Percentiles rank a stretch among this genome's conserved stretches.
Conservation (phyloP, 2,329 filamentous ascomycete genomes). For the Xylaria sp. region DNA sequence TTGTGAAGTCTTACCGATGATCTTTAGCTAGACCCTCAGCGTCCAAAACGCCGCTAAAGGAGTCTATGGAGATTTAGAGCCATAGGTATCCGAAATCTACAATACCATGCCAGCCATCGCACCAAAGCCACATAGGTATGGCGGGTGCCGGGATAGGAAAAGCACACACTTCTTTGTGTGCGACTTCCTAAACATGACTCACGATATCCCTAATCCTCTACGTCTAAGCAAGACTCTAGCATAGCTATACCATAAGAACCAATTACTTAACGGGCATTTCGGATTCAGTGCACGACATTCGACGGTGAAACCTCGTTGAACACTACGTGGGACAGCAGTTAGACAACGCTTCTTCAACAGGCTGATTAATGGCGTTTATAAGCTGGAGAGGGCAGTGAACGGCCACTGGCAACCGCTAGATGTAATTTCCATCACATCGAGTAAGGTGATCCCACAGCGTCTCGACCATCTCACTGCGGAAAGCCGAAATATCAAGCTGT, state of each 20-base stretch:
- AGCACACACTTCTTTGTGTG: neutral
- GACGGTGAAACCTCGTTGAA: neutral
- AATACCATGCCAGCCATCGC: neutral
- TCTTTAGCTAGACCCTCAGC: neutral
- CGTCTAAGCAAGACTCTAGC: neutral
- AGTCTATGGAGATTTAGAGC: neutral
- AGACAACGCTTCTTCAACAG: neutral
- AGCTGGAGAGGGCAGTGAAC: neutral
- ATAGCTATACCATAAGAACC: neutral
- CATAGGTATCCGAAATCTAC: neutral
- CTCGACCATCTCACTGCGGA: neutral
- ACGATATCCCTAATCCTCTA: neutral
- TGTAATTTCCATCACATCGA: neutral
- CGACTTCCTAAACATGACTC: neutral
- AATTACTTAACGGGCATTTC: neutral
- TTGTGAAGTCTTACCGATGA: neutral
- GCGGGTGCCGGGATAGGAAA: neutral
- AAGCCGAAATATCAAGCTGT: neutral
- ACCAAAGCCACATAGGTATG: neutral
- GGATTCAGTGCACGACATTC: neutral
- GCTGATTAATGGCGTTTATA: neutral
- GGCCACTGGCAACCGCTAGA: neutral
- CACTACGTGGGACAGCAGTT: neutral
- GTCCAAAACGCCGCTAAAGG: neutral
- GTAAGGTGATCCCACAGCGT: neutral